Conservation (phyloP, 2,329 filamentous ascomycete species). For the Knufia fluminis region DNA sequence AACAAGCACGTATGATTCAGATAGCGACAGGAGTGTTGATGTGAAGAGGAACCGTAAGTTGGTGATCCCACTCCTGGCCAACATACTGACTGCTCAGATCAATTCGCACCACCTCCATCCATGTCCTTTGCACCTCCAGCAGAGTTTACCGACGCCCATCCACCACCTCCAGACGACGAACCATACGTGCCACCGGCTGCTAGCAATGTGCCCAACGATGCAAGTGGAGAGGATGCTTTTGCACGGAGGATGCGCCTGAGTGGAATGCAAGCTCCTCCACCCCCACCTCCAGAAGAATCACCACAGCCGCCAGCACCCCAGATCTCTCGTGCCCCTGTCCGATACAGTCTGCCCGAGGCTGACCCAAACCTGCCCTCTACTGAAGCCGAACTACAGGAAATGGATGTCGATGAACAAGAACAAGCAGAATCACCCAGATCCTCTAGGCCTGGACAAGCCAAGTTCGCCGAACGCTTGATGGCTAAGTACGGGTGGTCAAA, state of each 20-base stretch:
- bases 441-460: conserved; percentile 66
- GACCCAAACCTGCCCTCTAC: conserved; percentile 45
- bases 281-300: conserved; percentile 27
- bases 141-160: conserved; percentile 23
- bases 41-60: conserved; percentile 36
- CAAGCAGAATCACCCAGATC: conserved; percentile 42
- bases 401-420: conserved; percentile 22
- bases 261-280: conserved; percentile 28
- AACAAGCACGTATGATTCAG: conserved; percentile 40
- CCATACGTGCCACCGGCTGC: conserved; percentile 22
- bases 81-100: conserved; percentile 27
- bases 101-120: conserved; percentile 41
- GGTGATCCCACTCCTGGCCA: not conserved
- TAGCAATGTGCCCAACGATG: conserved; percentile 42
- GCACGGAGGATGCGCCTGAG: conserved; percentile 53
- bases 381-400: conserved; percentile 41
- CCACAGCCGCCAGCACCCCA: conserved; percentile 34
- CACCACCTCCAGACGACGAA: conserved; percentile 25
- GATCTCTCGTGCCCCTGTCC: conserved; percentile 70
- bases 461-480: conserved; percentile 82
- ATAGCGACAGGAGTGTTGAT: conserved; percentile 32
- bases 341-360: conserved; percentile 52
- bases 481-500: conserved; percentile 89
- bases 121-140: conserved; percentile 44
- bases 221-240: conserved; percentile 62